phyloP scores from a whole-genome alignment of 2,329 filamentous ascomycete genomes.

The Fusarium annulatum region DNA sequence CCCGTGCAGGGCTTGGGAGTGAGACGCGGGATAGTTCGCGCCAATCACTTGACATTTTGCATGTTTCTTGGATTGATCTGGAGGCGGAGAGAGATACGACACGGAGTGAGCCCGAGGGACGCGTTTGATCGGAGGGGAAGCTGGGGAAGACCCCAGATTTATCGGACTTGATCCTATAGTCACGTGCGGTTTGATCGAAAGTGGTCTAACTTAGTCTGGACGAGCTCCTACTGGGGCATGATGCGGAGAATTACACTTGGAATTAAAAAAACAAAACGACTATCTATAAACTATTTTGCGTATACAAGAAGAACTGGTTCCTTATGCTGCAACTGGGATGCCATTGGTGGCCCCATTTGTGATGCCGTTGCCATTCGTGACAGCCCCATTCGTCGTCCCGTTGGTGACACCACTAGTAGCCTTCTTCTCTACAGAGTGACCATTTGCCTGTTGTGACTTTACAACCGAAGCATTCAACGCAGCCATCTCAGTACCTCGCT shows the following conservation, averaged over 20 bases:
- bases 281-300: not conserved
- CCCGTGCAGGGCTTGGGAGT: not conserved
- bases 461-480: conserved; percentile 32
- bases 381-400: not conserved
- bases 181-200: conserved; percentile 2
- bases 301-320: rapidly evolving
- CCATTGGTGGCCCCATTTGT: not conserved
- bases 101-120: conserved; percentile 17
- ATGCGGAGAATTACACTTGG: not conserved
- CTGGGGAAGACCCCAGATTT: not conserved
- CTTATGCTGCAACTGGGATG: not conserved
- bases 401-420: not conserved
- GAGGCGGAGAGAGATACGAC: not conserved
- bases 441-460: conserved; percentile 3
- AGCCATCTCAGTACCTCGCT: conserved; percentile 42
- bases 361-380: not conserved
- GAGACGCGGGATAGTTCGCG: conserved; percentile 1
- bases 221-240: not conserved
- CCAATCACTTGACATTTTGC: conserved; percentile 19
- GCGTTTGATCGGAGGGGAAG: not conserved
- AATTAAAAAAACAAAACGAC: not conserved
- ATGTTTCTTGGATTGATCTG: not conserved
- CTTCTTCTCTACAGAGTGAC: not conserved
- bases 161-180: conserved; percentile 11
- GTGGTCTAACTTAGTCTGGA: not conserved